Percentiles rank a stretch among this genome's conserved stretches.
Conservation (phyloP, 2,329 filamentous ascomycete genomes). For the Xylariaceae sp. region DNA sequence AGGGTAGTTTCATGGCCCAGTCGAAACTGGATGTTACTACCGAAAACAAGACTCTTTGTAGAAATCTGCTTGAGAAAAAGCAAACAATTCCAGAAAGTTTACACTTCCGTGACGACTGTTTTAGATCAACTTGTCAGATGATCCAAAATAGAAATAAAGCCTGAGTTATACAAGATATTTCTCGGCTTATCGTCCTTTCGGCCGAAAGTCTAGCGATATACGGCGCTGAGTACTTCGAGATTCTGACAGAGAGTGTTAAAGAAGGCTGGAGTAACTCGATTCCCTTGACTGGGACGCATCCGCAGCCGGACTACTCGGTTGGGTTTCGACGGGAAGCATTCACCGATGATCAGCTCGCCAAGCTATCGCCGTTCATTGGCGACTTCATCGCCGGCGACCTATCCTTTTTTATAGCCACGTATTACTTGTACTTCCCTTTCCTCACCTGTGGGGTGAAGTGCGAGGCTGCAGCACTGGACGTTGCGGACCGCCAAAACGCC, state of each 20-base stretch:
- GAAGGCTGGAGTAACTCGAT: constrained; percentile 50
- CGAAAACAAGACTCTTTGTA: constrained; percentile 38
- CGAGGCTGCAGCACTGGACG: constrained; percentile 44
- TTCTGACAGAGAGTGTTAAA: constrained; percentile 49
- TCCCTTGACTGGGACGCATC: constrained; percentile 36
- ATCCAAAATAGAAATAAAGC: constrained; percentile 45
- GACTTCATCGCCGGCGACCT: constrained; percentile 39
- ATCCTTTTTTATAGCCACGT: constrained; percentile 53
- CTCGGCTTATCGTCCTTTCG: constrained; percentile 47
- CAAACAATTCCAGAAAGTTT: constrained; percentile 37
- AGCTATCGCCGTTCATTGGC: constrained; percentile 47
- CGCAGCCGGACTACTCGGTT: constrained; percentile 52
- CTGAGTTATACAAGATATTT: constrained; percentile 47
- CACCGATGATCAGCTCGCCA: constrained; percentile 48
- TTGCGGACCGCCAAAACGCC: constrained; percentile 48
- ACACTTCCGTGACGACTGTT: constrained; percentile 47
- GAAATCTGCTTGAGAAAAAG: neutral
- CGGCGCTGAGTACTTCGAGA: constrained; percentile 38
- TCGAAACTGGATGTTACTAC: constrained; percentile 41
- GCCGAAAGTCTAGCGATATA: constrained; percentile 43
- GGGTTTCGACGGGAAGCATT: constrained; percentile 51
- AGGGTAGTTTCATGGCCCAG: constrained; percentile 48
- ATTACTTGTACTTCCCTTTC: constrained; percentile 57
- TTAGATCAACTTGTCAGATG: constrained; percentile 42
- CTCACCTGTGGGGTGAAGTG: constrained; percentile 56